Conservation (phyloP, 192 early-diverging fungal genomes). For the Coemansia sp. region DNA sequence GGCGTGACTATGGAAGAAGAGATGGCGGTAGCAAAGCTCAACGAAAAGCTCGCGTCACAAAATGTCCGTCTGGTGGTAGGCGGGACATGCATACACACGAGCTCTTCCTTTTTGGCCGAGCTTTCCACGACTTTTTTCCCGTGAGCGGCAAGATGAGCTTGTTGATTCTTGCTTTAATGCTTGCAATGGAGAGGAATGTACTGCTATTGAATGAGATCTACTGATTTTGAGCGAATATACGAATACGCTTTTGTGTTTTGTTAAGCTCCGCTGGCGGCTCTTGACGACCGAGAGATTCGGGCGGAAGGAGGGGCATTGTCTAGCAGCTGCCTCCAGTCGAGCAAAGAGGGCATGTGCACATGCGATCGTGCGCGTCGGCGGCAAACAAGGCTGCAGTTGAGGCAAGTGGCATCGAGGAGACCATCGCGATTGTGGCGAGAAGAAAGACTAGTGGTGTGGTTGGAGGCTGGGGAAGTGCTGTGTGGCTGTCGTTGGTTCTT, state of each 20-base stretch:
- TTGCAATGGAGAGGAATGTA: too few species aligned
- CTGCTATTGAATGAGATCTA: too few species aligned
- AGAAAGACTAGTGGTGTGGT: neutral
- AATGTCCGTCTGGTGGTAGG: conserved; percentile 84
- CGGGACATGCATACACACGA: conserved; percentile 88
- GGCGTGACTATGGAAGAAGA: conserved; percentile 95
- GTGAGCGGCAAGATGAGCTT: neutral
- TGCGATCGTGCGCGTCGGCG: neutral
- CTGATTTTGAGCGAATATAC: too few species aligned
- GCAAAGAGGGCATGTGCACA: neutral
- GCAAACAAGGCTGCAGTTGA: neutral
- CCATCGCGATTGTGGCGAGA: neutral
- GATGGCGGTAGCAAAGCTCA: conserved; percentile 77
- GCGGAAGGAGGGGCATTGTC: neutral
- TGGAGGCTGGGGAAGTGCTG: too few species aligned
- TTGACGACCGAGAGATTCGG: neutral
- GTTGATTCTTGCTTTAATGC: neutral
- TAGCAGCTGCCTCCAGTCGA: neutral
- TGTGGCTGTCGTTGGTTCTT: too few species aligned
- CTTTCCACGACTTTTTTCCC: conserved; percentile 45
- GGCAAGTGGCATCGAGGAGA: neutral
- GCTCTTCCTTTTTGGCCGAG: conserved; percentile 40
- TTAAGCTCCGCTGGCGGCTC: too few species aligned
- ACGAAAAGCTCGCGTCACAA: conserved; percentile 58
- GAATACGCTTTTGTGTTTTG: neutral